phyloP scores from a whole-genome alignment of 805 yeast species.

The Saturnispora silvae region DNA sequence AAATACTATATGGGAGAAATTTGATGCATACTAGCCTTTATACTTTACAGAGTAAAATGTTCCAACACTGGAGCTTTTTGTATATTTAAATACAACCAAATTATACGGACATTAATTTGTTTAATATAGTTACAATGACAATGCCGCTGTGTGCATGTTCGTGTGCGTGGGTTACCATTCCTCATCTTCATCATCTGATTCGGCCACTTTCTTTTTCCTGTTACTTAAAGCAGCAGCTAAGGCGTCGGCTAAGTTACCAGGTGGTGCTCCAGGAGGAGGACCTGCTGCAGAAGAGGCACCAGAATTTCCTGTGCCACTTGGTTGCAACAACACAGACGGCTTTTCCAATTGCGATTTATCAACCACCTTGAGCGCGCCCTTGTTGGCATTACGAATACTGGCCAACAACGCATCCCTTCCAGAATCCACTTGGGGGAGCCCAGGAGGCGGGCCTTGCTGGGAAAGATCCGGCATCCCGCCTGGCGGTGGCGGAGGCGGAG shows the following conservation, averaged over 20 bases:
- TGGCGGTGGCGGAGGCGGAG: constrained; percentile 24
- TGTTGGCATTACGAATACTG: constrained; percentile 73
- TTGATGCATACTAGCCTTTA: no score
- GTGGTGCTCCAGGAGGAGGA: constrained; percentile 19
- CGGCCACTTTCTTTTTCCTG: constrained; percentile 73
- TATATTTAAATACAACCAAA: no score
- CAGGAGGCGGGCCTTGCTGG: constrained; percentile 21
- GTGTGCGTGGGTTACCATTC: no score
- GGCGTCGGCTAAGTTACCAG: constrained; percentile 31
- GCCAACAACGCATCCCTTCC: constrained; percentile 77
- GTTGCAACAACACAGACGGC: constrained; percentile 64
- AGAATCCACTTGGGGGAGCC: constrained; percentile 29
- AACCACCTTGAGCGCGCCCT: constrained; percentile 58
- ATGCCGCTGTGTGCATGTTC: background rate
- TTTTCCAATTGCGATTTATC: constrained; percentile 77
- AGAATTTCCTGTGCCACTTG: constrained; percentile 38
- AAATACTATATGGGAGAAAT: no score
- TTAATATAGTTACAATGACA: no score
- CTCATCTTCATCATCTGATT: constrained; percentile 73
- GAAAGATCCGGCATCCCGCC: constrained; percentile 26
- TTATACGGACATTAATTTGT: no score
- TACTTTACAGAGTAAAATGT: no score
- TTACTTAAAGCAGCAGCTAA: constrained; percentile 64
- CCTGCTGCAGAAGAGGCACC: constrained; percentile 26
- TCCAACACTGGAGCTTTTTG: no score